These are phyloP conservation scores for Proliferodiscus dingleyae DNA, from an alignment of 2,329 filamentous ascomycete genomes.

Conservation along the genomic window DNA sequence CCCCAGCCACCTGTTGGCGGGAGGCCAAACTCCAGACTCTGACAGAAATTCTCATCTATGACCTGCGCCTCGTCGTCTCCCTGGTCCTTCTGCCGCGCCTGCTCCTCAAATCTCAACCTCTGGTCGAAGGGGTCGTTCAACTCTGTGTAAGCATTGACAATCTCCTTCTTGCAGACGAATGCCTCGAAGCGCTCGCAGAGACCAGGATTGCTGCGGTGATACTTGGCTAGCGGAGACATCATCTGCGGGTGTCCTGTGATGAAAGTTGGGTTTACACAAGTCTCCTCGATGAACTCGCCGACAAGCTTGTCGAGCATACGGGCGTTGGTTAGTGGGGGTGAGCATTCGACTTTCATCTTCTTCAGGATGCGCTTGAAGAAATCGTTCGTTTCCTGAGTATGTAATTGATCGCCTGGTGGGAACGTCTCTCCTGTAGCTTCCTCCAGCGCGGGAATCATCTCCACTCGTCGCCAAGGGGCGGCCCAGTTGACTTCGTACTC, in stretches of 20 bases:
- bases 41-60: conserved; percentile 93
- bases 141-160: conserved; percentile 93
- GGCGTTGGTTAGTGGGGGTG: conserved; percentile 85
- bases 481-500: conserved; percentile 93
- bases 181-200: conserved; percentile 97
- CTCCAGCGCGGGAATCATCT: conserved; percentile 95
- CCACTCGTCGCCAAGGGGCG: conserved; percentile 83
- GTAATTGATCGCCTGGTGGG: conserved; percentile 80
- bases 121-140: conserved; percentile 97
- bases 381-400: conserved; percentile 79
- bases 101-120: conserved; percentile 86
- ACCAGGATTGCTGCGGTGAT: conserved; percentile 74
- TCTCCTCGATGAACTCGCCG: conserved; percentile 92
- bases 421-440: conserved; percentile 90
- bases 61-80: conserved; percentile 96
- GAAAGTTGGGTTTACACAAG: conserved; percentile 88
- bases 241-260: conserved; percentile 80
- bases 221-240: conserved; percentile 97
- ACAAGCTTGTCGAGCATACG: conserved; percentile 95
- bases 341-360: conserved; percentile 88
- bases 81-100: conserved; percentile 90
- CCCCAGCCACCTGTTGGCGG: conserved; percentile 96
- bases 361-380: conserved; percentile 81
- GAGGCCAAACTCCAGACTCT: conserved; percentile 81
- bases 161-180: conserved; percentile 96